Conservation (phyloP, 2,329 filamentous ascomycete species). For the Ophiostoma sp. region DNA sequence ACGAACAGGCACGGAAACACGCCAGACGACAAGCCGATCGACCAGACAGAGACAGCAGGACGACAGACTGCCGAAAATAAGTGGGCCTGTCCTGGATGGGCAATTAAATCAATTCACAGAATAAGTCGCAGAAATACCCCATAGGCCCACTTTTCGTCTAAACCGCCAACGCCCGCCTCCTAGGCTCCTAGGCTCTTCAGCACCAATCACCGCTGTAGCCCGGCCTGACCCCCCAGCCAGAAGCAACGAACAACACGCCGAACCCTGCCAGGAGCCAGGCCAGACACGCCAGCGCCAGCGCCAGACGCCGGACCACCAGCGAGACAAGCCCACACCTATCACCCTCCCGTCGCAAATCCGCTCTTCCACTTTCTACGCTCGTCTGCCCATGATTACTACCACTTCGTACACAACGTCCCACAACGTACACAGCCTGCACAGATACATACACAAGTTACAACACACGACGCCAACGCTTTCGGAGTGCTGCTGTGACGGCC, state of each 20-base stretch:
- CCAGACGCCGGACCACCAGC: neutral
- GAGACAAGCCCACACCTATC: neutral
- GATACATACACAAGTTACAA: neutral
- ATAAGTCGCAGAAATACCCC: neutral
- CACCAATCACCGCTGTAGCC: conserved; percentile 1
- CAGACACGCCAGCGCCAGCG: neutral
- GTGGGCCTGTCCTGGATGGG: neutral
- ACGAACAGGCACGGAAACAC: neutral
- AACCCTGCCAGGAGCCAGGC: neutral
- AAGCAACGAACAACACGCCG: neutral
- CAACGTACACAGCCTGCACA: no score
- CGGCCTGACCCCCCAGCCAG: neutral
- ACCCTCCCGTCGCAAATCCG: neutral
- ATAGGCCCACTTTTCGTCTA: neutral
- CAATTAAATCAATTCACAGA: neutral
- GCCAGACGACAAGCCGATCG: neutral
- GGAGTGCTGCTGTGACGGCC: neutral
- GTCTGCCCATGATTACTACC: neutral
- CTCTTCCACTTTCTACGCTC: neutral
- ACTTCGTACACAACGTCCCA: neutral
- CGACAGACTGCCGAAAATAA: neutral
- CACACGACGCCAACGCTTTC: neutral
- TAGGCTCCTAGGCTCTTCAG: neutral
- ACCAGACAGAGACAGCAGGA: neutral
- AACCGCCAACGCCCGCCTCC: neutral